These are phyloP conservation scores for Roridomyces roridus DNA, from an alignment of 768 basidiomycete species.

Conservation along the genomic window DNA sequence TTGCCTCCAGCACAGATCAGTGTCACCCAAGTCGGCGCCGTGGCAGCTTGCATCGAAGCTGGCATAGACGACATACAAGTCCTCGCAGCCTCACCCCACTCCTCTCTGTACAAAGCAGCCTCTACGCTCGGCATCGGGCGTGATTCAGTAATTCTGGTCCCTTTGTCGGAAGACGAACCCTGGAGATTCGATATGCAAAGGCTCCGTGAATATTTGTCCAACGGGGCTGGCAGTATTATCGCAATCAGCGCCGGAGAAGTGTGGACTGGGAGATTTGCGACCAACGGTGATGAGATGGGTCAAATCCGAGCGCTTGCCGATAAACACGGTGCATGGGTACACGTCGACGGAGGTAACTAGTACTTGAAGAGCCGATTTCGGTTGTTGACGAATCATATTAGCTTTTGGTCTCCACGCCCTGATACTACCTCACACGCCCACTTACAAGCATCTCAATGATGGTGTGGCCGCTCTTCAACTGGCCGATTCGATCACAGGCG, in stretches of 20 bases:
- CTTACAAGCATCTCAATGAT: neutral
- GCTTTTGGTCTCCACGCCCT: conserved; percentile 23
- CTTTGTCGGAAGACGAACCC: conserved; percentile 13
- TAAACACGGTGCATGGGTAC: conserved; percentile 22
- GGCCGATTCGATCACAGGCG: conserved; percentile 21
- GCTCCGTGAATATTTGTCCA: conserved; percentile 3
- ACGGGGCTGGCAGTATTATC: conserved; percentile 9
- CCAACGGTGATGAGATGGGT: conserved; percentile 13
- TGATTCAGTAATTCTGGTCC: conserved; percentile 9
- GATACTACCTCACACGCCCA: conserved; percentile 6
- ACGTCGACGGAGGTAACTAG: conserved; percentile 18
- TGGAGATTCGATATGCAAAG: conserved; percentile 21
- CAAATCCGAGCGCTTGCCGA: conserved; percentile 21
- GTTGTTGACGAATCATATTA: neutral
- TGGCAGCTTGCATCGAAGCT: conserved; percentile 17
- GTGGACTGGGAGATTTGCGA: conserved; percentile 19
- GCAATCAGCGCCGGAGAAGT: conserved; percentile 22
- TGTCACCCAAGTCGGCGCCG: conserved; percentile 17
- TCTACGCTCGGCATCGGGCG: conserved; percentile 18
- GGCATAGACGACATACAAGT: conserved; percentile 13
- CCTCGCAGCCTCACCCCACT: conserved; percentile 19
- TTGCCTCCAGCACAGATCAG: conserved; percentile 2
- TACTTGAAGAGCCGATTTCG: too few species aligned
- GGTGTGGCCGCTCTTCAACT: conserved; percentile 11
- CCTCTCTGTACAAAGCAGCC: conserved; percentile 24